A percentile compares a stretch with the other conserved stretches of the same genome.
These are phyloP conservation scores for Yamadazyma membranifaciens DNA, from an alignment of 1,139 yeast genomes.

Conservation along the genomic window DNA sequence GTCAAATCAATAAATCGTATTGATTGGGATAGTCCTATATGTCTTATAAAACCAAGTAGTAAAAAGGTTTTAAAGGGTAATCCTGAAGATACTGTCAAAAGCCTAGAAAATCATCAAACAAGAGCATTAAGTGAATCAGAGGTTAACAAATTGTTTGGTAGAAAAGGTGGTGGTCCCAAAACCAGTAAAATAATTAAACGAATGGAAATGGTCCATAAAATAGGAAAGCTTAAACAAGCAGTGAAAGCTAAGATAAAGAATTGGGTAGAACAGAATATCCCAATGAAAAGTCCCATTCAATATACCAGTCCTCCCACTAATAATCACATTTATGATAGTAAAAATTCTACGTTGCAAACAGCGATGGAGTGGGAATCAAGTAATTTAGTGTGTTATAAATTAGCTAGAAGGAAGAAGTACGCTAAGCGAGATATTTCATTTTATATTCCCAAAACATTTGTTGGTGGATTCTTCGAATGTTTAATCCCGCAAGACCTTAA, in stretches of 20 bases:
- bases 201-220: neutral
- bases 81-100: slow-evolving; percentile 13
- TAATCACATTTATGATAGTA: slow-evolving; percentile 21
- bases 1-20: slow-evolving; percentile 39
- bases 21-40: slow-evolving; percentile 54
- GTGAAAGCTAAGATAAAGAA: slow-evolving; percentile 21
- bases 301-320: slow-evolving; percentile 25
- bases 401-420: slow-evolving; percentile 63
- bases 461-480: slow-evolving; percentile 68
- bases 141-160: slow-evolving; percentile 1
- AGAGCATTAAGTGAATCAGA: neutral
- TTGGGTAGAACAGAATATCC: slow-evolving; percentile 21
- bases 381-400: slow-evolving; percentile 52
- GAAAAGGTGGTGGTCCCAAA: slow-evolving; percentile 4
- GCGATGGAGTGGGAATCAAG: slow-evolving; percentile 30
- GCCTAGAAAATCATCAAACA: slow-evolving; percentile 4
- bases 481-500: slow-evolving; percentile 28
- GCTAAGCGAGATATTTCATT: slow-evolving; percentile 48
- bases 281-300: slow-evolving; percentile 20
- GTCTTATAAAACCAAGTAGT: slow-evolving; percentile 36
- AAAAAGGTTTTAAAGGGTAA: slow-evolving; percentile 14
- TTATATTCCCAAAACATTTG: slow-evolving; percentile 57
- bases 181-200: neutral
- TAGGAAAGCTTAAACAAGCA: slow-evolving; percentile 6
- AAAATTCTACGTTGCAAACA: slow-evolving; percentile 21